Evolutionary conservation across 2,329 filamentous ascomycete genomes (phyloP).

Genomic region (Achaetomium macrosporum): DNA sequence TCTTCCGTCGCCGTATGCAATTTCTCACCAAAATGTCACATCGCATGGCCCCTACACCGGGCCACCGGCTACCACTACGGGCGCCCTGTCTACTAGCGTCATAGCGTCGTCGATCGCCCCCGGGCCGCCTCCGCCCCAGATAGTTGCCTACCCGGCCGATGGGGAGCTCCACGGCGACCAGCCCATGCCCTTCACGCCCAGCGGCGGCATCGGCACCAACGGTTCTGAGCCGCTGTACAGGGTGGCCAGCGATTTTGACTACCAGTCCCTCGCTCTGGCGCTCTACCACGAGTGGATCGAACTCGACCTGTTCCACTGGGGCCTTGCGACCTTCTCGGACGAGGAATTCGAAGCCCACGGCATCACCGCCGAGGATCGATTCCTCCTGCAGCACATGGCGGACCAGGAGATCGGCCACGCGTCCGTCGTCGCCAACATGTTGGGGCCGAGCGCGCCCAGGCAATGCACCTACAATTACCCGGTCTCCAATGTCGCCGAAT

Average conservation of each 20-base stretch:
- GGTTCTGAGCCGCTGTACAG: conserved; percentile 71
- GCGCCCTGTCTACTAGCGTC: conserved; percentile 56
- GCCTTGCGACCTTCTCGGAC: conserved; percentile 61
- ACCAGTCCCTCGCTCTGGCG: conserved; percentile 66
- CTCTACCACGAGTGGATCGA: conserved; percentile 83
- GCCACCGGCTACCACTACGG: conserved; percentile 58
- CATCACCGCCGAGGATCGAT: conserved; percentile 62
- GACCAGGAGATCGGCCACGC: conserved; percentile 74
- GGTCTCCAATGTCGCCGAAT: conserved; percentile 67
- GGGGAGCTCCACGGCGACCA: conserved; percentile 61
- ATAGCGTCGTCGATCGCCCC: conserved; percentile 53
- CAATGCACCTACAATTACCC: conserved; percentile 83
- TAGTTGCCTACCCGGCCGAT: conserved; percentile 65
- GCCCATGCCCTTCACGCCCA: conserved; percentile 67
- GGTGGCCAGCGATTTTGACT: conserved; percentile 77
- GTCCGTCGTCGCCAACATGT: conserved; percentile 70
- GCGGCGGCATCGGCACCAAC: conserved; percentile 70
- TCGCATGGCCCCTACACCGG: conserved; percentile 66
- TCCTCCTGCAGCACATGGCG: conserved; percentile 69
- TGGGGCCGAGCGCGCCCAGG: conserved; percentile 61
- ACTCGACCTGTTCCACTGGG: conserved; percentile 75
- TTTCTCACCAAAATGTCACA: conserved; percentile 45
- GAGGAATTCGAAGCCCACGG: conserved; percentile 65
- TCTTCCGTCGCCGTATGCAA: conserved; percentile 13
- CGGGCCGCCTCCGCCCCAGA: conserved; percentile 52